Evolutionary conservation across 176 grass and related monocot species (phyloP), one percentile per base, ranked within the genome.

Genomic region (Eremochloa ophiuroides): DNA sequence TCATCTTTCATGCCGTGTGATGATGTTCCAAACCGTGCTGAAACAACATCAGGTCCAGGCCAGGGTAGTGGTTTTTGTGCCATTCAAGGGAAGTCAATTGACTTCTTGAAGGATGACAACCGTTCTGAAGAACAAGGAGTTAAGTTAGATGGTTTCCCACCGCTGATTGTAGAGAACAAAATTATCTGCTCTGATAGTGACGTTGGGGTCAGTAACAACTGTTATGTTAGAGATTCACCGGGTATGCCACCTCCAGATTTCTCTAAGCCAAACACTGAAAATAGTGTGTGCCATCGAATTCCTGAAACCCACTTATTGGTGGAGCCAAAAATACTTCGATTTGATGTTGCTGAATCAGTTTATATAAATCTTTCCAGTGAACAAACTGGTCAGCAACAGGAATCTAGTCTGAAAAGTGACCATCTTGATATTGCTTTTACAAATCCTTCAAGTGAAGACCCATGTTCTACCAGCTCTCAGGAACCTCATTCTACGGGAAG

Each of bases 291-390:
- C 64, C 50, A 85, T 75, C 15, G 15, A 29, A 64, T 85, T 55
- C 74, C 83, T 83, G 68, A 70, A 84, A 85, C 61, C 29, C 50
- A 75, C 78, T 20, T 82, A 22, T 65, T 51, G 9, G 83, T 91
- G 68, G 86, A 88, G 56, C 67, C 79, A 28, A 91, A 85, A 58
- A 79, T 69, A 65, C 86, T 88, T 85, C 82, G 79, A n/a, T 91
- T 91, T 34, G 86, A 88, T 79, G 82, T 53, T 29, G 23, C 62
- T 79, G 82, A 85, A 39, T 46, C 79, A 75, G 29, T 77, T 64
- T 78, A 56, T 37, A 82, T 55, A 34, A 61, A 70, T 69, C 16
- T 22, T 55, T 17, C 53, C 58, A 70, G 41, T 63, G 76, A 85
- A 75, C 71, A 84, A 69, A 71, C 16, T 11, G 13, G 38, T 33